Evolutionary conservation across 2,329 filamentous ascomycete species (phyloP).

Genomic region (Bisporella sp.): DNA sequence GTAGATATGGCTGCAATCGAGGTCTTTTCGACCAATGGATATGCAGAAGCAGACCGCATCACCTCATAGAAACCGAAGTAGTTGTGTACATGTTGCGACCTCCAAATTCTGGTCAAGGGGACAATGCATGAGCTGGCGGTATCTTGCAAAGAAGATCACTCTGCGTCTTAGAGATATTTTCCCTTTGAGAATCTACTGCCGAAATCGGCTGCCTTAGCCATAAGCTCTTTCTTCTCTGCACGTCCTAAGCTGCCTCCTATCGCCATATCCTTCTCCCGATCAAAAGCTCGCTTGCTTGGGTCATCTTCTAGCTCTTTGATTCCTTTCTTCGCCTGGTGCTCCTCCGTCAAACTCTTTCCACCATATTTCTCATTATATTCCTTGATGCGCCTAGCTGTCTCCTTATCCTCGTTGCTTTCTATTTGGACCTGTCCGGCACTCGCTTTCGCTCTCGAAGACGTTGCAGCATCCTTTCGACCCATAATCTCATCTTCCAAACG

Average conservation of each 20-base stretch:
- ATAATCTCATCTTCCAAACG: constrained; percentile 76
- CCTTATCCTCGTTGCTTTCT: constrained; percentile 31
- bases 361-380: constrained; percentile 52
- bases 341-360: constrained; percentile 51
- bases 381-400: constrained; percentile 41
- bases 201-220: constrained; percentile 76
- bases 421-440: constrained; percentile 12
- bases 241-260: constrained; percentile 64
- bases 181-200: constrained; percentile 36
- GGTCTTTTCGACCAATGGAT: too few relatives aligned
- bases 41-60: too few relatives aligned
- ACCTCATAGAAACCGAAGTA: too few relatives aligned
- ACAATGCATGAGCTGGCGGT: too few relatives aligned
- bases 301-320: constrained; percentile 74
- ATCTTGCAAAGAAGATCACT: too few relatives aligned
- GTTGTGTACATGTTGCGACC: too few relatives aligned
- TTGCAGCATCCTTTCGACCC: constrained; percentile 44
- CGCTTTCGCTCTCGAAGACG: constrained; percentile 12
- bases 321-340: constrained; percentile 34
- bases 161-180: constrained; percentile 41
- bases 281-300: constrained; percentile 81
- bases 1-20: too few relatives aligned
- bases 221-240: constrained; percentile 68
- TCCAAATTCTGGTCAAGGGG: too few relatives aligned
- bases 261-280: constrained; percentile 90